Base-by-base conservation (phyloP, 1,284 basidiomycete species). In the Erythrobasidium hasegawianum region DNA sequence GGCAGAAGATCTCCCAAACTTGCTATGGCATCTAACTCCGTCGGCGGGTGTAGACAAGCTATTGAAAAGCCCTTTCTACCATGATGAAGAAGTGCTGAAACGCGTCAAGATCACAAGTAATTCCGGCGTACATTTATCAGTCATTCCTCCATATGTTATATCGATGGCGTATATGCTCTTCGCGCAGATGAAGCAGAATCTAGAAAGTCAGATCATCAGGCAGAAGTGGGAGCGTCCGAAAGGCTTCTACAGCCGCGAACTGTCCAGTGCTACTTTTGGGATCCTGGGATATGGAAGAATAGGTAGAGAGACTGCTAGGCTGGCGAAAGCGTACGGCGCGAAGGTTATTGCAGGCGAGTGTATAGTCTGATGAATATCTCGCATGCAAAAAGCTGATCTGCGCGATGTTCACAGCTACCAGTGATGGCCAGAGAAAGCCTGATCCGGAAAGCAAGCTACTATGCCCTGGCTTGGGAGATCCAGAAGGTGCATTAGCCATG, bases 391-490 rank as follows among this genome's bases (percentile, higher is more conserved):
- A 33, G 33, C 33, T 33, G 33, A 33, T 11, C 4, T 33, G 33
- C 33, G 33, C 33, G 11, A 5, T 11, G 4, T 33, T 11, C 11
- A 33, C 33, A 33, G 71, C 70, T 9, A 73, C 69, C 9, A 62
- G 69, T 0, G 64, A 59, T 16, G 73, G 73, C 9, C 45, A 53
- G 8, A 56, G 70, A 13, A 60, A 64, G 14, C 52, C 57, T n/a
- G 41, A 65, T 8, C 13, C 26, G n/a, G 71, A 72, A 43, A 67
- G 64, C 18, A 68, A 68, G 2, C 67, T 73, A 58, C 68, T 74
- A 41, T 50, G 71, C 20, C 66, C 68, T 0, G 67, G 69, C 1
- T 74, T 73, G 1, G 76, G 76, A 1, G 76, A 77, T 62, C 70
- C 68, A 13, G 64, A 71, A 7, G 72, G 43, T 47, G 14, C 8